phyloP scores from a whole-genome alignment of 148 eudicot genomes.

The Rheum nobile region DNA sequence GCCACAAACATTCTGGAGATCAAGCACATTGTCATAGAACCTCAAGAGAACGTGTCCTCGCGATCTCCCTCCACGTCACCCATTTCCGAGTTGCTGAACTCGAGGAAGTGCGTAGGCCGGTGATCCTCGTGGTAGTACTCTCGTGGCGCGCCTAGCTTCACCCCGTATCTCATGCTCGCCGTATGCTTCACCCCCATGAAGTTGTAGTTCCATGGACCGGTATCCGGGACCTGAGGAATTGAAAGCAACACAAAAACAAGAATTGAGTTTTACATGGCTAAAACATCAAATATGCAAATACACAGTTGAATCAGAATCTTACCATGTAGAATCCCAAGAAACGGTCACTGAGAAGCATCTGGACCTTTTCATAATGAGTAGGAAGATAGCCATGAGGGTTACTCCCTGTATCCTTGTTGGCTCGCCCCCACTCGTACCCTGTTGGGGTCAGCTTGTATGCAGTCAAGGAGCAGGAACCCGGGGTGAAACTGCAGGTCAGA shows the following conservation, averaged over 20 bases:
- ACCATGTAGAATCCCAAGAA: slow-evolving; percentile 99
- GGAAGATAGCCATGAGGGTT: slow-evolving; percentile 96
- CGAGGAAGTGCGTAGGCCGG: slow-evolving; percentile 85
- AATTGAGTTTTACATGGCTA: background rate
- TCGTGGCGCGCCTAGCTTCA: slow-evolving; percentile 80
- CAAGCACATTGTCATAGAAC: background rate
- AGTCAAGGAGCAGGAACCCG: slow-evolving; percentile 94
- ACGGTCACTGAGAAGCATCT: slow-evolving; percentile 98
- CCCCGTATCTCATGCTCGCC: slow-evolving; percentile 71
- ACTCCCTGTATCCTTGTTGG: slow-evolving; percentile 73
- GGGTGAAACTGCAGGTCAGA: slow-evolving; percentile 95
- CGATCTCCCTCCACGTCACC: slow-evolving; percentile 82
- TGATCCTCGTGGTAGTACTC: slow-evolving; percentile 94
- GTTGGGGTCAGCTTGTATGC: slow-evolving; percentile 96
- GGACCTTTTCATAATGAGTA: slow-evolving; percentile 96
- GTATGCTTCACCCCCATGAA: slow-evolving; percentile 98
- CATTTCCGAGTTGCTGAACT: slow-evolving; percentile 87
- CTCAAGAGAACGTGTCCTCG: slow-evolving; percentile 65
- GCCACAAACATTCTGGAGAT: background rate
- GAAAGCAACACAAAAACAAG: background rate
- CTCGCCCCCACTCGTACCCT: slow-evolving; percentile 97
- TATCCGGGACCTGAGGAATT: slow-evolving; percentile 87
- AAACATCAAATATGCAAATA: background rate
- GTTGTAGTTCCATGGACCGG: slow-evolving; percentile 94
- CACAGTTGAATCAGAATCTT: slow-evolving; percentile 3